Percentiles rank a stretch among this genome's conserved stretches.
Conservation (phyloP, 169 alveolate genomes). For the Eimeria praecox region DNA sequence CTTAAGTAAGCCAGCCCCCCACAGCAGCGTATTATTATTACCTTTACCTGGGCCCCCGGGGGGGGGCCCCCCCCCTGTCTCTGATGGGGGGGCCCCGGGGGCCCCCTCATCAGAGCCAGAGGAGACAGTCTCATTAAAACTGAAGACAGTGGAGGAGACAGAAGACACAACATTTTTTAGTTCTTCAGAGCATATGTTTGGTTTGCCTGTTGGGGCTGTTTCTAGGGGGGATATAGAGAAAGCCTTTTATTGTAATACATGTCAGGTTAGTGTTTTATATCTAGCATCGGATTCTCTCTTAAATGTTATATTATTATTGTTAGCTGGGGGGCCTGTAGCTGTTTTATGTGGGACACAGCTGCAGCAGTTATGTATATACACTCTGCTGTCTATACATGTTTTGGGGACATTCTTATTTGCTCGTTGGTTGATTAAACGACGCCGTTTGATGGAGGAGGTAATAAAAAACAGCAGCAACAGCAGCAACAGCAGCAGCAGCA, state of each 20-base stretch:
- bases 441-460: conserved; percentile 18
- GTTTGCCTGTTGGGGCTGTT: neutral
- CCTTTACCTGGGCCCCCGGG: too few species aligned
- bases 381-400: conserved; percentile 67
- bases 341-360: conserved; percentile 60
- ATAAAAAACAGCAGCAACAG: too few species aligned
- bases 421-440: conserved; percentile 67
- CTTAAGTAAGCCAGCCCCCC: too few species aligned
- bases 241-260: conserved; percentile 8
- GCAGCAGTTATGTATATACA: conserved; percentile 69
- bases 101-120: neutral
- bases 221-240: neutral
- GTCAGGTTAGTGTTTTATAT: conserved; percentile 32
- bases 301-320: conserved; percentile 21
- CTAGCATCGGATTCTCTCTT: conserved; percentile 12
- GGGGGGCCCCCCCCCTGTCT: too few species aligned
- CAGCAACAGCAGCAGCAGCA: neutral
- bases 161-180: conserved; percentile 33
- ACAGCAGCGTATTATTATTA: too few species aligned
- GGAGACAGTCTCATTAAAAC: neutral
- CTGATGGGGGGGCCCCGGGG: neutral
- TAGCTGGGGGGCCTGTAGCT: conserved; percentile 78
- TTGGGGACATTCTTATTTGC: conserved; percentile 64
- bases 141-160: neutral
- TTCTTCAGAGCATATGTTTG: neutral